phyloP scores from a whole-genome alignment of 1,284 basidiomycete species.

The Ceratobasidium sp. region DNA sequence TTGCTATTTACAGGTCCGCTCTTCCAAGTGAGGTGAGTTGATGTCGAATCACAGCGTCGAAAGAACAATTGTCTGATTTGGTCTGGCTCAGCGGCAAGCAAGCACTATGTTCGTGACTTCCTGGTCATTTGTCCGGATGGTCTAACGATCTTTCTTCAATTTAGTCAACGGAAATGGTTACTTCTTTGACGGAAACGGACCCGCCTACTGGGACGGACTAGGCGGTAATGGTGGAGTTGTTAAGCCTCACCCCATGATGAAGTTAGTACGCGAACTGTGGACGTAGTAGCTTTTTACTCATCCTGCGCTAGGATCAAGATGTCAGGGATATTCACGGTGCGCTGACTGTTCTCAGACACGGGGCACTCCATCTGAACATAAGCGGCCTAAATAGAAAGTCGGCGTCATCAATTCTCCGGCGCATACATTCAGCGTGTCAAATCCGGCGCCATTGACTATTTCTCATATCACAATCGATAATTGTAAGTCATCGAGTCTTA shows the following conservation, averaged over 20 bases:
- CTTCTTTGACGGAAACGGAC: slow-evolving; percentile 61
- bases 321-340: slow-evolving; percentile 41
- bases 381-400: slow-evolving; percentile 61
- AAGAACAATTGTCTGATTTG: neutral
- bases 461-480: slow-evolving; percentile 57
- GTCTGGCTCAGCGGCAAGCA: slow-evolving; percentile 11
- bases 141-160: slow-evolving; percentile 46
- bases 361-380: slow-evolving; percentile 47
- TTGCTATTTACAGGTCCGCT: slow-evolving; percentile 53
- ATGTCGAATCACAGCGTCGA: slow-evolving; percentile 56
- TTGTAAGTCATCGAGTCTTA: slow-evolving; percentile 51
- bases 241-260: slow-evolving; percentile 61
- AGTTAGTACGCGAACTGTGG: slow-evolving; percentile 28
- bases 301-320: slow-evolving; percentile 59
- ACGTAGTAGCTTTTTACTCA: neutral
- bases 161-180: slow-evolving; percentile 62
- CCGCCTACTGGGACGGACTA: slow-evolving; percentile 63
- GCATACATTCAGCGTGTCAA: slow-evolving; percentile 55
- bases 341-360: neutral
- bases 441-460: slow-evolving; percentile 54
- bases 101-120: slow-evolving; percentile 20
- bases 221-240: slow-evolving; percentile 56
- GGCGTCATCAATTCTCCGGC: slow-evolving; percentile 61
- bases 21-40: slow-evolving; percentile 48
- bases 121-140: neutral